Base-by-base conservation (phyloP, 2,329 filamentous ascomycete genomes). In the Aureobasidium zeae region DNA sequence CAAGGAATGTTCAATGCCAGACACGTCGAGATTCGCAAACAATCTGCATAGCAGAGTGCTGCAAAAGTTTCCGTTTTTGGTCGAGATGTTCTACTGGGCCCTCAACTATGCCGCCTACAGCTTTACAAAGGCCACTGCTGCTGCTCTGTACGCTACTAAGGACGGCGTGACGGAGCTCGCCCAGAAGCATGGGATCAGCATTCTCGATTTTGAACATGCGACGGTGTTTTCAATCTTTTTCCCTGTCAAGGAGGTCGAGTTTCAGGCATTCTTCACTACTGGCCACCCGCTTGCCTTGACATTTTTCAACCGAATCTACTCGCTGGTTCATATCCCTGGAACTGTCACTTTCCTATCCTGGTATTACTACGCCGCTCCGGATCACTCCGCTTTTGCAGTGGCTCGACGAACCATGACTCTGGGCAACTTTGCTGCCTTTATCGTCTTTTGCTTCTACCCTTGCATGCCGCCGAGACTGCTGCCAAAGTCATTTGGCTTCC, bases 51-150 rank as follows among this genome's bases (percentile, higher is more conserved):
- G 74, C 49, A 68, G 77, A 19, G 68, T 82, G 43, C 64, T 83
- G 47, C 74, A 80, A 57, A 79, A 79, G 55, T 81, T 77, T 51
- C 79, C 79, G 3, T 83, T 83, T 55, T 59, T 83, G 44, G 70
- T 83, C 37, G 79, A 83, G 60, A 83, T 83, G 77, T 81, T 83
- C 57, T 83, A 83, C 63, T 83, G 79, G 79, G 69, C 72, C 25
- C 67, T 83, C 52, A 81, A 78, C 55, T 74, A 79, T 50, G 66
- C 72, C 30, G 77, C 80, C 56, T 83, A 83, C 62, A 67, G 71
- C 30, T 64, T 77, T 57, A 79, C 76, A 9, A 39, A 46, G 17
- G 70, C 73, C 12, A 63, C 69, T 13, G 58, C 71, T 8, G 70
- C 73, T 2, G 66, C 71, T 47, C 59, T 60, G 34, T 63, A 73